Conservation (phyloP, 345 rosid genomes). For the Lepidium didymum region DNA sequence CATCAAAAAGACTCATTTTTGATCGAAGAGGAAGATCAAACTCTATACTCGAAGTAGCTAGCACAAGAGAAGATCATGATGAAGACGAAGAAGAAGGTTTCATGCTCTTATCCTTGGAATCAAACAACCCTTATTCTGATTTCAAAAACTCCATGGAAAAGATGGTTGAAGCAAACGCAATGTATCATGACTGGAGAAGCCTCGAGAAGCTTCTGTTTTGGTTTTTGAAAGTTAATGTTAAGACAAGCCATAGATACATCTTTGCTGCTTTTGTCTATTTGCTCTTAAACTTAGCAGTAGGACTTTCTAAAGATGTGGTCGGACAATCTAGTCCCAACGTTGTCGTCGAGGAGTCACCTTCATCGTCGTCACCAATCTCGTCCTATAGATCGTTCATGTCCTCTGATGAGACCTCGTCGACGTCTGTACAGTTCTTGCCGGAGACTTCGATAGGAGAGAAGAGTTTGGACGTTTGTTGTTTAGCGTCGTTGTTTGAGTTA, state of each 20-base stretch:
- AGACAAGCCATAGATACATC: slow-evolving; percentile 61
- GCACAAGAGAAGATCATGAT: slow-evolving; percentile 1
- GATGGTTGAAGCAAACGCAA: slow-evolving; percentile 63
- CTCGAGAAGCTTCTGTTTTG: slow-evolving; percentile 70
- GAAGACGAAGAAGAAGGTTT: slow-evolving; percentile 46
- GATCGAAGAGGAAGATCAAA: slow-evolving; percentile 55
- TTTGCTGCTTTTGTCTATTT: slow-evolving; percentile 76
- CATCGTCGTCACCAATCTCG: slow-evolving; percentile 7
- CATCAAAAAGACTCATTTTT: slow-evolving; percentile 65
- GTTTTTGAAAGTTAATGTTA: slow-evolving; percentile 73
- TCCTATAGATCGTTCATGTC: slow-evolving; percentile 16
- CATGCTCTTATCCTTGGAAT: slow-evolving; percentile 58
- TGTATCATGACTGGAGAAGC: slow-evolving; percentile 60
- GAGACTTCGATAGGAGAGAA: slow-evolving; percentile 1
- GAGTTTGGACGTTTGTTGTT: slow-evolving; percentile 7
- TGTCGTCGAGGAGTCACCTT: slow-evolving; percentile 2
- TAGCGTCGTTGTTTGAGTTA: slow-evolving; percentile 22
- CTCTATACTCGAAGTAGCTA: slow-evolving; percentile 53
- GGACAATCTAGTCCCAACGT: slow-evolving; percentile 3
- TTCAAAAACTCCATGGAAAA: slow-evolving; percentile 89
- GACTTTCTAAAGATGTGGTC: slow-evolving; percentile 1
- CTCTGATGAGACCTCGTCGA: slow-evolving; percentile 12
- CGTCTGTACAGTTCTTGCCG: slow-evolving; percentile 1
- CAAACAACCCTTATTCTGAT: slow-evolving; percentile 70
- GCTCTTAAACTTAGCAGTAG: slow-evolving; percentile 20